Evolutionary conservation across 805 yeast species (phyloP), one percentile per base, ranked within the genome.

Genomic region (Myxozyma neotropica): DNA sequence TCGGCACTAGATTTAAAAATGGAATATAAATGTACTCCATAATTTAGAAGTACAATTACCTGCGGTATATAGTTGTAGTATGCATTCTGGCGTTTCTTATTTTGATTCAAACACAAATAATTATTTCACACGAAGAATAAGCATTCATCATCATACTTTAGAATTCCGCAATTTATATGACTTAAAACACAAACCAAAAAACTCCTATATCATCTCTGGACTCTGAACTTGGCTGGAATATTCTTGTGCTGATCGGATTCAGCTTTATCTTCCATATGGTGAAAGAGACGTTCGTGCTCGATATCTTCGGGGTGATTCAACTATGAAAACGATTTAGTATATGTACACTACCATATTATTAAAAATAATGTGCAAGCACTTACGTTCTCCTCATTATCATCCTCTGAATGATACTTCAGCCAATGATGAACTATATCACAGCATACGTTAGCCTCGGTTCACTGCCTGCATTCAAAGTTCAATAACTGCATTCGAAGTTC

Each of bases 371-470:
- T 26, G 33, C n/a, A 26, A 29, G 21, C n/a, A 46, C 63, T 21
- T 40, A 59, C 64, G 24, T 24, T 24, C 12, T 63, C 67, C 13
- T 60, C 67, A 42, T 17, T 46, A 13, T 63, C 67, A 19, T 64
- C 65, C 15, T 60, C 72, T n/a, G 71, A 67, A 62, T 75, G 78
- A 58, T 64, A 72, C 74, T 90, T 78, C 61, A 85, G 82, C 97
- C 97, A 93, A 73, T 92, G 98, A 72, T 92, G 97, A 58, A 89
- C 86, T 73, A 90, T 96, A 71, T 89, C 90, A 38, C 65, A n/a
- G n/a, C n/a, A 83, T 80, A 27, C 33, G 33, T 26, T 40, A 39
- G 47, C 33, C 21, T 8, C n/a, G 13, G 4, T 17, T 31, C 17
- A 45, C 35, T 17, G 12, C 4, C 38, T 10, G 21, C 49, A 8